Conservation (phyloP, 768 basidiomycete genomes). For the Tylopilus subfusipes region DNA sequence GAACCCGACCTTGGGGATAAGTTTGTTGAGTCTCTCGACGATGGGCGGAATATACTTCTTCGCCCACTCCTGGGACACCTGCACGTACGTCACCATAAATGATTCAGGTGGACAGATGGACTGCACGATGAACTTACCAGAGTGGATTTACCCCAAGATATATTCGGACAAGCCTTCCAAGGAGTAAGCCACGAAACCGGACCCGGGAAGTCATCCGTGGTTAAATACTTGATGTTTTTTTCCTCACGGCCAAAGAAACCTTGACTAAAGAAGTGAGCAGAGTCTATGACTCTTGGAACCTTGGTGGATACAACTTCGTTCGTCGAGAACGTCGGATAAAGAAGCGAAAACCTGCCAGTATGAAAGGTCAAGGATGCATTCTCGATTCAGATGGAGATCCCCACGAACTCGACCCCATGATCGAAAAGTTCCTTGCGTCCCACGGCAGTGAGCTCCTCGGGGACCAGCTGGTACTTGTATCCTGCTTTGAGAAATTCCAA, state of each 20-base stretch:
- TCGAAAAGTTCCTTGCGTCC: slow-evolving; percentile 39
- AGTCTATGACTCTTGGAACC: slow-evolving; percentile 34
- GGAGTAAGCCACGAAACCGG: slow-evolving; percentile 41
- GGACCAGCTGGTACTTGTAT: slow-evolving; percentile 32
- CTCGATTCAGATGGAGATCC: neutral
- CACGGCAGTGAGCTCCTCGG: slow-evolving; percentile 35
- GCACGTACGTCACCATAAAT: neutral
- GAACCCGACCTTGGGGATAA: slow-evolving; percentile 34
- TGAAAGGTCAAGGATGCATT: neutral
- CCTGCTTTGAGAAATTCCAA: slow-evolving; percentile 38
- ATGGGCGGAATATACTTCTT: slow-evolving; percentile 37
- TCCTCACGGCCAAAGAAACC: slow-evolving; percentile 36
- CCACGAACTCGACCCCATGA: slow-evolving; percentile 39
- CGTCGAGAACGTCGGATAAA: slow-evolving; percentile 19
- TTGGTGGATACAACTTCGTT: slow-evolving; percentile 11
- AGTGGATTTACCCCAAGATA: neutral
- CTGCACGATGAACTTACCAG: neutral
- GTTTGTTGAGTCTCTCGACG: slow-evolving; percentile 32
- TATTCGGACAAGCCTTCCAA: slow-evolving; percentile 34
- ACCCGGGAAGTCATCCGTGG: slow-evolving; percentile 31
- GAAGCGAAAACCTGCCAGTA: slow-evolving; percentile 17
- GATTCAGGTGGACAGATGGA: neutral
- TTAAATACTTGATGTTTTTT: slow-evolving; percentile 25
- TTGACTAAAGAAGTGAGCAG: slow-evolving; percentile 38
- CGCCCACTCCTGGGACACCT: slow-evolving; percentile 30